Conservation (phyloP, 2,329 filamentous ascomycete species). For the Penicillium vulpinum region DNA sequence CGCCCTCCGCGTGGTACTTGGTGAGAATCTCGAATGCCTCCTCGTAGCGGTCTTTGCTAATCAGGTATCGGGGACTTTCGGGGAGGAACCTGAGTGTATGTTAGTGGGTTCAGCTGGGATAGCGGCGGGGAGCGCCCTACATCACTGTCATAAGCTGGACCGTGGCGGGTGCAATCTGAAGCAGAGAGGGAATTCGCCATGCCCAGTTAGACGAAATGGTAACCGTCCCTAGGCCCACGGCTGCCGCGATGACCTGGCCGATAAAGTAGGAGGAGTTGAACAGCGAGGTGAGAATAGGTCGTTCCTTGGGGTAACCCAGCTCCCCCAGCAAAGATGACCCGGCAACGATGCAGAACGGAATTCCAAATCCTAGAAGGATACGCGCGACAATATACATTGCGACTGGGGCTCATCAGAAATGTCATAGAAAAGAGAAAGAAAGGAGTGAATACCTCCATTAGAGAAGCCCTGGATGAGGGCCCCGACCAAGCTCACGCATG, state of each 20-base stretch:
- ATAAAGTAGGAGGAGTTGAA: conserved; percentile 55
- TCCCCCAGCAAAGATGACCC: conserved; percentile 61
- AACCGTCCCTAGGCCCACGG: conserved; percentile 31
- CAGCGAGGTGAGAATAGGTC: conserved; percentile 59
- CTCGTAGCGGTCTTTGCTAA: conserved; percentile 29
- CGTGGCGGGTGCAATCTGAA: conserved; percentile 43
- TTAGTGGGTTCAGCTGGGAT: background rate
- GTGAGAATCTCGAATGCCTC: conserved; percentile 33
- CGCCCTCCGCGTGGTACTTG: conserved; percentile 55
- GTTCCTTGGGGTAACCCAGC: conserved; percentile 61
- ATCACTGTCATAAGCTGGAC: conserved; percentile 27
- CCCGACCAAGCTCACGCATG: conserved; percentile 56
- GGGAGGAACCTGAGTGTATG: conserved; percentile 24
- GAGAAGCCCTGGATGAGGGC: conserved; percentile 58
- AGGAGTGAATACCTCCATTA: conserved; percentile 41
- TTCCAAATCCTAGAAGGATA: conserved; percentile 62
- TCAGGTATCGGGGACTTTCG: conserved; percentile 28
- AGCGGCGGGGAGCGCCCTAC: conserved; percentile 13
- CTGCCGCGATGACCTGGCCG: conserved; percentile 32
- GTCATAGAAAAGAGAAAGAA: background rate
- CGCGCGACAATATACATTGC: conserved; percentile 63
- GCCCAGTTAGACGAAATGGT: conserved; percentile 44
- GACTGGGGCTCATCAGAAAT: conserved; percentile 31
- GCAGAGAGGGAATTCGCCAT: conserved; percentile 49
- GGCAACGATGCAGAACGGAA: conserved; percentile 60